Base-by-base conservation (phyloP, 148 eudicot genomes). In the Talinum fruticosum region DNA sequence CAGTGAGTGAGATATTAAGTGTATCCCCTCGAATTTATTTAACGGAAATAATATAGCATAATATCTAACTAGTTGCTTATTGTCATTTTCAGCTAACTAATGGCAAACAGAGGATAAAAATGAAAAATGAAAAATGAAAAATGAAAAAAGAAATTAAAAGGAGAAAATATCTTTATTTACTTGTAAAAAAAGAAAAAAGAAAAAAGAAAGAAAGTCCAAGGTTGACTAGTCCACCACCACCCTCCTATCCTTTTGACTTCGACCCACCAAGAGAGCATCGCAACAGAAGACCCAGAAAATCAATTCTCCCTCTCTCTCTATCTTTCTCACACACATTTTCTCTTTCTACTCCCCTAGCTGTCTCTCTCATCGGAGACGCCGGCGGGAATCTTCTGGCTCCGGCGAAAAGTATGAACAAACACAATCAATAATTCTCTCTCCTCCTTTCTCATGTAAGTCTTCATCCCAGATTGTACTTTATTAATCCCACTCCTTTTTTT, bases 361-460 rank as follows among this genome's bases (percentile, higher is more conserved):
- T n/a, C n/a, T n/a, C n/a, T n/a, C n/a, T n/a, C n/a, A n/a, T n/a
- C n/a, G n/a, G n/a, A n/a, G n/a, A n/a, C n/a, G 26, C 24, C 66
- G 16, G 64, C n/a, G 29, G 29, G 64, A 59, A 59, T 57, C 38
- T 41, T n/a, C 47, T 14, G 13, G 12, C 47, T 41, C 38, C 70
- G 38, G 70, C 71, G 28, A 30, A 21, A 36, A 67, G 18, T 6
- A 59, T 59, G 64, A 59, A 59, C 64, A 19, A 34, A 4, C 57
- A 14, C 29, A 5, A 32, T 21, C 12, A 13, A 14, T 45, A 13
- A n/a, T 12, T 7, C 49, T 47, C 24, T 74, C 34, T 26, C 24
- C 13, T 62, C 30, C 45, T 61, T 62, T 66, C 57, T 2, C 73
- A 37, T 5, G 77, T 79, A 73, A 79, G 77, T 47, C 26, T 0